Evolutionary conservation across 352 stramenopile species (phyloP), one percentile per base, ranked within the genome.

Genomic region (Phytophthora pini): DNA sequence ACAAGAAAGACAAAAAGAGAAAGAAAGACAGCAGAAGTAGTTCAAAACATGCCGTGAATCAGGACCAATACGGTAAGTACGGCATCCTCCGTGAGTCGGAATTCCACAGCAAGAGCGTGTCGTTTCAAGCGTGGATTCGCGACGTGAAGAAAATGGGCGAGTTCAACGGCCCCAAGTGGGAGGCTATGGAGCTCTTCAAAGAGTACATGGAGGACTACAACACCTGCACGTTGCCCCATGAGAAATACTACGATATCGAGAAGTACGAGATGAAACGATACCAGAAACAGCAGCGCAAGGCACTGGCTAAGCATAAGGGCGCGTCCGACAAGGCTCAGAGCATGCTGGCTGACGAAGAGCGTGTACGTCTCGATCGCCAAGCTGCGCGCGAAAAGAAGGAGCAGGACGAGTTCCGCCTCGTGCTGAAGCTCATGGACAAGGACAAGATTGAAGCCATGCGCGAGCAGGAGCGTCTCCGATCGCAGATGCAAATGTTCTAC

Each of bases 161-260:
- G 52, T 93, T 95, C 26, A 93, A 93, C 44, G 88, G 88, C 17
- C 84, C 89, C 60, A 94, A 95, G 68, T 92, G 82, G 76, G 84
- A 97, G 48, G 82, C 86, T 20, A 94, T 95, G 84, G 86, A 98
- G 71, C 76, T 94, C 47, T 98, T 98, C 62, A 86, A 88, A 31
- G 84, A 93, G 73, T 98, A 98, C 82, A 96, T 97, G 70, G 97
- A 99, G 77, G 97, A 99, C 82, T 99, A 96, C 88, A 99, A 99
- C 77, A 99, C 97, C 31, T 96, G 92, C 36, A 99, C 97, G 10
- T 66, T 99, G 31, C 95, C 97, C 0, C 95, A 99, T 65, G 85
- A 97, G 17, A 99, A 99, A 65, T 99, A 98, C 82, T 99, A 99
- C 68, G 88, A 99, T 75, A 94, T 98, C 50, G 95, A 99, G 46